Percentiles rank a stretch among this genome's conserved stretches.
These are phyloP conservation scores for Cryphonectria naterciae DNA, from an alignment of 2,329 filamentous ascomycete genomes.

Conservation along the genomic window DNA sequence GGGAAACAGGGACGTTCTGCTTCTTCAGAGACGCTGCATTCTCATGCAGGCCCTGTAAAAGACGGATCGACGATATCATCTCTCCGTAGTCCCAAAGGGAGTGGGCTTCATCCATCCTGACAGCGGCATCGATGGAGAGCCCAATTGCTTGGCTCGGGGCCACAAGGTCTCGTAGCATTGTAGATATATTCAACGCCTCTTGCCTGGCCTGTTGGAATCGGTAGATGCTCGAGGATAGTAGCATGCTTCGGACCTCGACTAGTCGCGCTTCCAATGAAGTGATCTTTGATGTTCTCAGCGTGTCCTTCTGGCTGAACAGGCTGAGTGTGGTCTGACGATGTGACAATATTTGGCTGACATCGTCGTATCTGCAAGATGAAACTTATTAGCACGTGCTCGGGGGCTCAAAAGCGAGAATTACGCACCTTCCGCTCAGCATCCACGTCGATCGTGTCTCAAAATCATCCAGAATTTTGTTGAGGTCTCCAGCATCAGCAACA, in stretches of 20 bases:
- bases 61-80: constrained; percentile 82
- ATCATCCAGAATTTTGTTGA: constrained; percentile 63
- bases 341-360: constrained; percentile 79
- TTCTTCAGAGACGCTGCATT: constrained; percentile 63
- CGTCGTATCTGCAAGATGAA: constrained; percentile 63
- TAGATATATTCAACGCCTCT: constrained; percentile 84
- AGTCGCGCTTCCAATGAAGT: constrained; percentile 67
- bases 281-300: constrained; percentile 65
- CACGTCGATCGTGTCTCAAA: constrained; percentile 72
- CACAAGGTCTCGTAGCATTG: constrained; percentile 80
- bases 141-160: constrained; percentile 69
- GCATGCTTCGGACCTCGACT: constrained; percentile 75
- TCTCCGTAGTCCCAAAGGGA: constrained; percentile 95
- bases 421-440: constrained; percentile 82
- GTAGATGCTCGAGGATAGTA: constrained; percentile 75
- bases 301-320: constrained; percentile 71
- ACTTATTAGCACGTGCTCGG: constrained; percentile 34
- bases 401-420: constrained; percentile 26
- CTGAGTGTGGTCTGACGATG: constrained; percentile 83
- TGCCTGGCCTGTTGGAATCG: constrained; percentile 81
- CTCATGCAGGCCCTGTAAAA: constrained; percentile 74
- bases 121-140: constrained; percentile 74
- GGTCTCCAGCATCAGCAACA: constrained; percentile 59
- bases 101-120: constrained; percentile 82
- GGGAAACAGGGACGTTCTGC: constrained; percentile 73